phyloP scores from a whole-genome alignment of 371 early-diverging fungal species.

The Chytridium lagenaria region DNA sequence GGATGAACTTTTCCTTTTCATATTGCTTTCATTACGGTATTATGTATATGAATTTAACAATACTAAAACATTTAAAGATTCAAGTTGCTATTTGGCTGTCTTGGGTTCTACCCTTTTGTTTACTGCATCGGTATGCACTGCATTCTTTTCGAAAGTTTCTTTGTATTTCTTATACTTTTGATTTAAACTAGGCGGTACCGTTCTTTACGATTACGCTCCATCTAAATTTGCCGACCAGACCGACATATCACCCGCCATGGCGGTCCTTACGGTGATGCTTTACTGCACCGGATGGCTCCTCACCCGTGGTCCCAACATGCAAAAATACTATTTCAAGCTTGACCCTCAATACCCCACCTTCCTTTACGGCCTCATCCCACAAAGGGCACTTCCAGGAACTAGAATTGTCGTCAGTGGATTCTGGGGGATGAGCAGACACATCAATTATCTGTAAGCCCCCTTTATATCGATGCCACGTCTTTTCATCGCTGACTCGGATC shows the following conservation, averaged over 20 bases:
- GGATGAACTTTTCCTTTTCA: background rate
- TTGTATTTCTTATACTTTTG: background rate
- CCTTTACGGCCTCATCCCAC: slow-evolving; percentile 32
- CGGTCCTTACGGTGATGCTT: slow-evolving; percentile 1
- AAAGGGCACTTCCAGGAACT: slow-evolving; percentile 20
- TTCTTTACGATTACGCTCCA: background rate
- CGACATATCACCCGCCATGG: slow-evolving; percentile 12
- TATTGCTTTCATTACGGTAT: background rate
- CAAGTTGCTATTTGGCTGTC: slow-evolving; percentile 43
- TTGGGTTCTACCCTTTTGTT: slow-evolving; percentile 44
- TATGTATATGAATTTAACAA: background rate
- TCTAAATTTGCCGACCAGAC: background rate
- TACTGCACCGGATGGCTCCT: slow-evolving; percentile 40
- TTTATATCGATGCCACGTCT: slow-evolving; percentile 1
- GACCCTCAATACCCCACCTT: slow-evolving; percentile 25
- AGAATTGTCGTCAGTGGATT: slow-evolving; percentile 26
- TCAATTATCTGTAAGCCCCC: slow-evolving; percentile 20
- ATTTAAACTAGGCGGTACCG: background rate
- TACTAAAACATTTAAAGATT: slow-evolving; percentile 5
- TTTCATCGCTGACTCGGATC: background rate
- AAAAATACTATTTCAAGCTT: slow-evolving; percentile 38
- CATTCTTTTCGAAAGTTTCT: background rate
- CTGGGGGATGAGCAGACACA: slow-evolving; percentile 29
- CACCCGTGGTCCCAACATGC: slow-evolving; percentile 46
- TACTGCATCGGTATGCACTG: slow-evolving; percentile 31